These are phyloP conservation scores for Diaporthe eres DNA, from an alignment of 2,329 filamentous ascomycete species.

Conservation along the genomic window DNA sequence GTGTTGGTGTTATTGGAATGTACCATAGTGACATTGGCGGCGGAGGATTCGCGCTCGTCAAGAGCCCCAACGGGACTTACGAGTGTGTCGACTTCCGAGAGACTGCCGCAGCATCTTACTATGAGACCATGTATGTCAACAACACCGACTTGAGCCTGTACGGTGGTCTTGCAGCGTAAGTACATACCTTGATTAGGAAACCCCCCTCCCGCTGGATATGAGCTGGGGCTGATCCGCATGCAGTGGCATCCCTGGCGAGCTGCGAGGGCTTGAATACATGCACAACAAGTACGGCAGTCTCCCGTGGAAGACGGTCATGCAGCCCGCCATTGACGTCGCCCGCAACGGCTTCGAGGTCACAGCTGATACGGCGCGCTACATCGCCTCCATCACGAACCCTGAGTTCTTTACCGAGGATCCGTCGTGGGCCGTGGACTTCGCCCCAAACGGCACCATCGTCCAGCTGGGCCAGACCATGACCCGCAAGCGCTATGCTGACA, in stretches of 20 bases:
- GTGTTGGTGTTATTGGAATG: constrained; percentile 75
- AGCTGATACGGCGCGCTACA: constrained; percentile 79
- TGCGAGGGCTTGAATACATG: constrained; percentile 81
- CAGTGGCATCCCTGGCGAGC: constrained; percentile 77
- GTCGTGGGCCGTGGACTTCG: constrained; percentile 87
- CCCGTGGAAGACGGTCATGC: constrained; percentile 76
- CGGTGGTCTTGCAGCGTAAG: constrained; percentile 80
- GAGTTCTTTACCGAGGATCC: constrained; percentile 79
- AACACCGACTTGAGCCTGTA: constrained; percentile 74
- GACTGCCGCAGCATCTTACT: constrained; percentile 83
- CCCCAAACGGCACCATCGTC: constrained; percentile 78
- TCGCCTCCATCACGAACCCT: constrained; percentile 65
- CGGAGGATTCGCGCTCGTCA: constrained; percentile 84
- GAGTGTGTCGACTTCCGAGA: constrained; percentile 91
- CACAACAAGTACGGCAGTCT: constrained; percentile 77
- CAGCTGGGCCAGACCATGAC: constrained; percentile 81
- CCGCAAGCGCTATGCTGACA: constrained; percentile 80
- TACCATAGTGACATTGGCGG: constrained; percentile 81
- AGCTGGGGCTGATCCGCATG: neutral
- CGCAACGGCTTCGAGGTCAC: constrained; percentile 80
- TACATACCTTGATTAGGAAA: constrained; percentile 49
- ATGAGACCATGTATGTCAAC: constrained; percentile 84
- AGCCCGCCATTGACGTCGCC: constrained; percentile 80
- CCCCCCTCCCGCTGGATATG: constrained; percentile 45
- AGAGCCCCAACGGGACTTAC: constrained; percentile 74